phyloP scores from a whole-genome alignment of 495 filamentous ascomycete genomes.

The Penicillium canariense region DNA sequence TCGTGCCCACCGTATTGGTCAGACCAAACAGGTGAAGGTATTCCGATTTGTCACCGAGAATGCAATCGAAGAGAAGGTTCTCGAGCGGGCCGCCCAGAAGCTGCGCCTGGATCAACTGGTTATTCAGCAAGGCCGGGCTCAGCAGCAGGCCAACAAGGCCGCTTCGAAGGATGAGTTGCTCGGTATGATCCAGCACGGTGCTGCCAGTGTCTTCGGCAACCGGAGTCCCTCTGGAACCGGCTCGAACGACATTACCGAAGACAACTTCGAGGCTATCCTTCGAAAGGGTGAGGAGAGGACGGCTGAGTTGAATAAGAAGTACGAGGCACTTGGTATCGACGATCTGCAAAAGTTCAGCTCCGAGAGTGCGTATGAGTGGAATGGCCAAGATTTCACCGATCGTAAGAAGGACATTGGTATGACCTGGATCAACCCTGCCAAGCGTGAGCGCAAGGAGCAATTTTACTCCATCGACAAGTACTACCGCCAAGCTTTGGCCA shows the following conservation, averaged over 20 bases:
- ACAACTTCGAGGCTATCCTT: conserved; percentile 87
- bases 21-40: conserved; percentile 96
- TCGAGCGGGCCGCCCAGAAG: conserved; percentile 97
- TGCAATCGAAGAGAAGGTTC: conserved; percentile 96
- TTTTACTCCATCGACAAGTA: conserved; percentile 99
- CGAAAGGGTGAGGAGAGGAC: conserved; percentile 86
- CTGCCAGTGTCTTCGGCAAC: conserved; percentile 83
- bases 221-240: conserved; percentile 51
- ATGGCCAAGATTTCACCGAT: conserved; percentile 87
- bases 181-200: conserved; percentile 98
- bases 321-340: conserved; percentile 97
- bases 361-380: conserved; percentile 98
- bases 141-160: conserved; percentile 80
- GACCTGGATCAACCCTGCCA: conserved; percentile 97
- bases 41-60: conserved; percentile 97
- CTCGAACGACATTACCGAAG: conserved; percentile 67
- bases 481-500: conserved; percentile 87
- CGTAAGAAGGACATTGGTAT: conserved; percentile 92
- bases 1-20: conserved; percentile 94
- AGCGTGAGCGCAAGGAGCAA: conserved; percentile 97
- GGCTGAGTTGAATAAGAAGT: conserved; percentile 83
- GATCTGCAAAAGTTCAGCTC: conserved; percentile 97
- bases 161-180: conserved; percentile 95
- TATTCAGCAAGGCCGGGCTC: conserved; percentile 96
- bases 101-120: conserved; percentile 97